phyloP scores from a whole-genome alignment of 371 early-diverging fungal species.

The Zychaea mexicana region DNA sequence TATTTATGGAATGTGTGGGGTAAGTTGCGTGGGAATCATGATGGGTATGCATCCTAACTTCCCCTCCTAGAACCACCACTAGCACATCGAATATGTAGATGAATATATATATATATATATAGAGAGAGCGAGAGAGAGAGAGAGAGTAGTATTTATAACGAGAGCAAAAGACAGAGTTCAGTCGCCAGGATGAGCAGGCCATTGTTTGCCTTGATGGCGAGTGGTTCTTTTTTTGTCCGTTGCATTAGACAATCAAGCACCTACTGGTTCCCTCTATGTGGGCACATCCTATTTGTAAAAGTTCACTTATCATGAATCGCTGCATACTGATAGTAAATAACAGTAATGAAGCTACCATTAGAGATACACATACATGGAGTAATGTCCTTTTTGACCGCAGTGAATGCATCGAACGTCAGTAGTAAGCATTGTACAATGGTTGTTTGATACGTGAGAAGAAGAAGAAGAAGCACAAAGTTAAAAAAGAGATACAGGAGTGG shows the following conservation, averaged over 20 bases:
- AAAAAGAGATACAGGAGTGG: background rate
- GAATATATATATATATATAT: no score
- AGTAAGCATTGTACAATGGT: background rate
- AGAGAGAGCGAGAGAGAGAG: no score
- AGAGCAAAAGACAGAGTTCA: no score
- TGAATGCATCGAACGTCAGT: slow-evolving; percentile 54
- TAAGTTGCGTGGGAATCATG: background rate
- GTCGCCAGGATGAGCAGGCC: no score
- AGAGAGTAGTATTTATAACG: no score
- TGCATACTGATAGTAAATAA: background rate
- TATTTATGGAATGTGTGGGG: background rate
- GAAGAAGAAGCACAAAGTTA: background rate
- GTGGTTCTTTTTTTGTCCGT: no score
- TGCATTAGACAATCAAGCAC: no score
- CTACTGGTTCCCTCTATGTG: background rate
- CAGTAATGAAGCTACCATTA: background rate
- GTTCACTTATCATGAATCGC: slow-evolving; percentile 26
- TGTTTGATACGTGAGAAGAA: background rate
- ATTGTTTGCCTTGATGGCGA: no score
- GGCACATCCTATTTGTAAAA: background rate
- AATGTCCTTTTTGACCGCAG: slow-evolving; percentile 51
- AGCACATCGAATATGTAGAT: no score
- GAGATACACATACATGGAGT: slow-evolving; percentile 41
- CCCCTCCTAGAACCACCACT: no score
- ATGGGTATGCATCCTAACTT: background rate